Evolutionary conservation across 345 rosid genomes (phyloP).

Genomic region (Eucalyptus leucophloia): DNA sequence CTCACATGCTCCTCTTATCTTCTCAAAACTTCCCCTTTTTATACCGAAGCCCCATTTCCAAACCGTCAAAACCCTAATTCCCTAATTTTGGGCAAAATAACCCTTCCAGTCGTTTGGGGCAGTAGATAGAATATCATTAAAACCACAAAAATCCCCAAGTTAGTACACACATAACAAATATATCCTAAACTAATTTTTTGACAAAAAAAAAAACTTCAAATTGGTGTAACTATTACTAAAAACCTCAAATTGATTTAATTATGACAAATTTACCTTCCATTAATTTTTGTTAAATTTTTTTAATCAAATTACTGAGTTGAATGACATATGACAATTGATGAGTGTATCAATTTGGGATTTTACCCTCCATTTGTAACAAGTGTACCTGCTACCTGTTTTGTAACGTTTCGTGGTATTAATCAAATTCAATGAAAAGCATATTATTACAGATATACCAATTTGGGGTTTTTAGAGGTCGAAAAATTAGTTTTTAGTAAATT

Average conservation of each 20-base stretch:
- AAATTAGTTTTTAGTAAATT: rapidly evolving
- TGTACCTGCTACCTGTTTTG: too few relatives aligned
- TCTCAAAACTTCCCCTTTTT: not conserved
- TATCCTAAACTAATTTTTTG: too few relatives aligned
- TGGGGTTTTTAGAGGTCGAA: rapidly evolving
- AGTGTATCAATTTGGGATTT: rapidly evolving
- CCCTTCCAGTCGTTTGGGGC: not conserved
- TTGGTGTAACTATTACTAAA: too few relatives aligned
- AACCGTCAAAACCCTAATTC: not conserved
- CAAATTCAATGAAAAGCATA: rapidly evolving
- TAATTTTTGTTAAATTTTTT: too few relatives aligned
- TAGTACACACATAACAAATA: too few relatives aligned
- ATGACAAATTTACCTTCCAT: rapidly evolving
- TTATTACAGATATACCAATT: rapidly evolving
- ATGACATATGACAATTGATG: rapidly evolving
- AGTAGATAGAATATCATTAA: not conserved
- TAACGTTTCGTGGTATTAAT: too few relatives aligned
- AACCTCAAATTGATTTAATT: rapidly evolving
- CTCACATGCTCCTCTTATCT: not conserved
- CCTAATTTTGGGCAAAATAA: not conserved
- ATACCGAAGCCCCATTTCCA: not conserved
- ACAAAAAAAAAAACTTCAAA: too few relatives aligned
- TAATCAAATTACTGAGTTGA: too few relatives aligned
- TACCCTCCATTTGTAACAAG: rapidly evolving
- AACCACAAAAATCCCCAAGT: rapidly evolving